Conservation (phyloP, 2,329 filamentous ascomycete species). For the Rosellinia necatrix region DNA sequence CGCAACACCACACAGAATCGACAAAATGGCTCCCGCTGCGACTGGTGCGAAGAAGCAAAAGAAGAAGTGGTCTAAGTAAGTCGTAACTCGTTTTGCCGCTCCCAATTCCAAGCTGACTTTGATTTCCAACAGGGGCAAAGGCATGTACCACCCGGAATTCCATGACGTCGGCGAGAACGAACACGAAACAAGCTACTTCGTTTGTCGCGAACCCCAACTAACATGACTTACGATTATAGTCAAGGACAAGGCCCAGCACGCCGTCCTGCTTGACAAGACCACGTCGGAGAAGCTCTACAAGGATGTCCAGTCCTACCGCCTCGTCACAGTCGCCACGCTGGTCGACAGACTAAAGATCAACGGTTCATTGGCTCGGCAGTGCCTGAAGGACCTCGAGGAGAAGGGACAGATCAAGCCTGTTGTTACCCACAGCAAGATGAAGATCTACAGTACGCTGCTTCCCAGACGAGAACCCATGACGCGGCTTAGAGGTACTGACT, state of each 20-base stretch:
- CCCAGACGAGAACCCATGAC: background rate
- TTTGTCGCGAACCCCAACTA: slow-evolving; percentile 26
- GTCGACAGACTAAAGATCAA: slow-evolving; percentile 99
- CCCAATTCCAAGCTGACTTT: slow-evolving; percentile 31
- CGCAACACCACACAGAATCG: slow-evolving; percentile 39
- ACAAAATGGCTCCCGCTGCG: slow-evolving; percentile 55
- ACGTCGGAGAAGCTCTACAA: slow-evolving; percentile 99
- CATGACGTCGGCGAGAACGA: slow-evolving; percentile 12
- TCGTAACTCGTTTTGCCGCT: slow-evolving; percentile 32
- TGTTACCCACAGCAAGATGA: slow-evolving; percentile 94
- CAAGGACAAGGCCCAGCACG: slow-evolving; percentile 99
- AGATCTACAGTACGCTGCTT: slow-evolving; percentile 82
- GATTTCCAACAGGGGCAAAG: slow-evolving; percentile 38
- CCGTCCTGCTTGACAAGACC: slow-evolving; percentile 97
- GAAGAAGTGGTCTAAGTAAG: slow-evolving; percentile 80
- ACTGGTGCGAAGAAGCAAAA: slow-evolving; percentile 79
- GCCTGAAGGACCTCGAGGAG: slow-evolving; percentile 92
- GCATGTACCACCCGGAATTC: slow-evolving; percentile 32
- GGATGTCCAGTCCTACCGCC: slow-evolving; percentile 99
- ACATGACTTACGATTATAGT: slow-evolving; percentile 53
- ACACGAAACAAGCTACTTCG: slow-evolving; percentile 12
- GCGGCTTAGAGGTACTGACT: slow-evolving; percentile 20
- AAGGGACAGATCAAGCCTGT: slow-evolving; percentile 98
- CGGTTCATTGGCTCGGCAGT: slow-evolving; percentile 90
- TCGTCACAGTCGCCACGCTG: slow-evolving; percentile 97